A percentile compares a stretch with the other conserved stretches of the same genome.
phyloP scores from a whole-genome alignment of 2,329 filamentous ascomycete species.

The Cadophora gregata region DNA sequence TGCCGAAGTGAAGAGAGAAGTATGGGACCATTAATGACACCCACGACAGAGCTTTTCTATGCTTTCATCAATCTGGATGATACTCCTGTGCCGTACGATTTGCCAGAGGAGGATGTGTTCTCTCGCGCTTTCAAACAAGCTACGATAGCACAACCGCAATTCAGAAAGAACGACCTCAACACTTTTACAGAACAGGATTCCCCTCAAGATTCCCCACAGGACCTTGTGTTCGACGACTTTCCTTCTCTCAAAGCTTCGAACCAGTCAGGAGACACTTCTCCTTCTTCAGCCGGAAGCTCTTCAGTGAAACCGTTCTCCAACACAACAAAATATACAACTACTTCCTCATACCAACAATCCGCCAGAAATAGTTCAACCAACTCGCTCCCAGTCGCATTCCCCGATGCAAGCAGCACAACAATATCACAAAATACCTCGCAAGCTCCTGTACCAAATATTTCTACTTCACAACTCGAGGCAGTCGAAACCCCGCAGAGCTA shows the following conservation, averaged over 20 bases:
- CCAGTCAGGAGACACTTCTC: conserved; percentile 8
- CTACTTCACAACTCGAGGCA: neutral
- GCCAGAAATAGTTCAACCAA: neutral
- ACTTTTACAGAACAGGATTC: neutral
- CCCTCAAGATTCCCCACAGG: neutral
- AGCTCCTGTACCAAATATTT: neutral
- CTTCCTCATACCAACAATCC: neutral
- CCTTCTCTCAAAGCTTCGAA: neutral
- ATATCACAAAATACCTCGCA: neutral
- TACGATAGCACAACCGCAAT: neutral
- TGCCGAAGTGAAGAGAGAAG: neutral
- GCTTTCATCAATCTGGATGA: conserved; percentile 16
- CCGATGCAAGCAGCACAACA: neutral
- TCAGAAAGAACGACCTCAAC: neutral
- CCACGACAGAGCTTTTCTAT: conserved; percentile 19
- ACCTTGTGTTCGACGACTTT: conserved; percentile 1
- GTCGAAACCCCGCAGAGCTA: neutral
- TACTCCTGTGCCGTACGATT: neutral
- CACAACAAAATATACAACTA: neutral
- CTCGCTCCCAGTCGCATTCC: neutral
- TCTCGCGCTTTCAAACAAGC: conserved; percentile 15
- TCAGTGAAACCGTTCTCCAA: neutral
- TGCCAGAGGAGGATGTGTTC: conserved; percentile 20
- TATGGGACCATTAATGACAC: conserved; percentile 12
- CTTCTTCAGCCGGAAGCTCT: conserved; percentile 5